Evolutionary conservation across 179 eudicot genomes (phyloP).

Genomic region (Monotropa hypopitys): DNA sequence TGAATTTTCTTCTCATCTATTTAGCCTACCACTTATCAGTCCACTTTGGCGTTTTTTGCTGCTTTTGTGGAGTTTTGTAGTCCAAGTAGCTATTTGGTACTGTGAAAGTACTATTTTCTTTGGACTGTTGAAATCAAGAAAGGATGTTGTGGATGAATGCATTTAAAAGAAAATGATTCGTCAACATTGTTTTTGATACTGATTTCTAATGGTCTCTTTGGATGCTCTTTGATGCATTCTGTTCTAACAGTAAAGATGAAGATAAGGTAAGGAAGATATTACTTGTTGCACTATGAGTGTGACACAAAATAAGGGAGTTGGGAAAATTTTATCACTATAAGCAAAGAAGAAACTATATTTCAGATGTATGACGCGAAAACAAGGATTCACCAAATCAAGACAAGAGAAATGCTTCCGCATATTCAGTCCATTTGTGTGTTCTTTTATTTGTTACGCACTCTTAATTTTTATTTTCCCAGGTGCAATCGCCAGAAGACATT

Average conservation of each 20-base stretch:
- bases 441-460: background rate
- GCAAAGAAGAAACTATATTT: background rate
- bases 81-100: background rate
- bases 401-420: background rate
- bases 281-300: background rate
- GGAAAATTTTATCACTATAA: background rate
- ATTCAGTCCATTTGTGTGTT: background rate
- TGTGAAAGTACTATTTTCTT: background rate
- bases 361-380: background rate
- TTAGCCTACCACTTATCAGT: too few species aligned
- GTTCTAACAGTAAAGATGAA: background rate
- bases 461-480: constrained; percentile 25
- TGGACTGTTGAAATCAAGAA: background rate
- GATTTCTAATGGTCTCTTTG: background rate
- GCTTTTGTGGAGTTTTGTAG: background rate
- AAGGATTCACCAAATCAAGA: background rate
- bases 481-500: constrained; percentile 71
- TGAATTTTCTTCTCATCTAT: too few species aligned
- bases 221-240: background rate
- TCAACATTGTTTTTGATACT: background rate
- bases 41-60: background rate
- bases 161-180: background rate
- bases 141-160: background rate
- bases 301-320: background rate
- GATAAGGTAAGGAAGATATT: background rate